Evolutionary conservation across 2,329 filamentous ascomycete genomes (phyloP).

Genomic region (Exserohilum rostratum): DNA sequence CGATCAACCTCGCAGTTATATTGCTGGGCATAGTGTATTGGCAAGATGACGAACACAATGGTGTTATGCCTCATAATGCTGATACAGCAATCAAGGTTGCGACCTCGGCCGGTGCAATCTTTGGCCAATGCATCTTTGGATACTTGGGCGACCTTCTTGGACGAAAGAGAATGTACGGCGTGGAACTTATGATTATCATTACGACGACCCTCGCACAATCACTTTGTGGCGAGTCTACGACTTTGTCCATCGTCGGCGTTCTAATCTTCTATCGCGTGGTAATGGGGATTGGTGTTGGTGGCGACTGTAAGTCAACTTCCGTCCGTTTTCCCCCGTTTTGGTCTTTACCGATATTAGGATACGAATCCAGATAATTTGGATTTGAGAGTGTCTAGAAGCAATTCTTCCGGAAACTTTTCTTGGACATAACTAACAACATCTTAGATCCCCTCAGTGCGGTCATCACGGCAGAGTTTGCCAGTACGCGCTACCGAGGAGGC

Average conservation of each 20-base stretch:
- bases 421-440: constrained; percentile 2
- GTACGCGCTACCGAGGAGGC: constrained; percentile 81
- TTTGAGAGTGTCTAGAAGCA: not conserved
- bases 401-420: no score
- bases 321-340: not conserved
- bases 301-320: constrained; percentile 27
- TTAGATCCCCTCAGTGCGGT: constrained; percentile 77
- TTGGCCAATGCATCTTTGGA: constrained; percentile 77
- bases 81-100: constrained; percentile 87
- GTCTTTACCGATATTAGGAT: not conserved
- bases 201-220: constrained; percentile 48
- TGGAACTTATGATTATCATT: constrained; percentile 50
- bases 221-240: constrained; percentile 43
- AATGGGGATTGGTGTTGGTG: constrained; percentile 47
- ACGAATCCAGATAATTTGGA: not conserved
- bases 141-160: constrained; percentile 75
- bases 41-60: constrained; percentile 52
- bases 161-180: constrained; percentile 82
- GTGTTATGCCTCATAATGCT: constrained; percentile 65
- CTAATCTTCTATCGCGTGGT: constrained; percentile 50
- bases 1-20: constrained; percentile 57
- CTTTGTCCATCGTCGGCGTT: constrained; percentile 47
- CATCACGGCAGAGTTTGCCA: constrained; percentile 87
- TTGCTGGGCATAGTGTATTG: constrained; percentile 85
- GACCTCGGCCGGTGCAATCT: constrained; percentile 80